Evolutionary conservation across 2,329 filamentous ascomycete species (phyloP).

Genomic region (Plectosphaerella cucumerina): DNA sequence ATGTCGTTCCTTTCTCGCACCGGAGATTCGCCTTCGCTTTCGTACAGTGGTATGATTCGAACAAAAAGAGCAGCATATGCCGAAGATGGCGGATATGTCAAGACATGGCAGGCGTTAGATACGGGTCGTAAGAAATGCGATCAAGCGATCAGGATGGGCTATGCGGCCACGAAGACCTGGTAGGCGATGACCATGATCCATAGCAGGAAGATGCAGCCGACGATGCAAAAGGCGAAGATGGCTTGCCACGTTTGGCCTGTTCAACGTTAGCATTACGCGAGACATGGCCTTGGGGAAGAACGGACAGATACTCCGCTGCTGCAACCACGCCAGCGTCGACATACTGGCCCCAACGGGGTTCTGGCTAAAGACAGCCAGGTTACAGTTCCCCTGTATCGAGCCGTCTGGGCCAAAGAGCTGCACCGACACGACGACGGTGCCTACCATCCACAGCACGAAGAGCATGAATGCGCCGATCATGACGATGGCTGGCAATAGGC

Average conservation of each 20-base stretch:
- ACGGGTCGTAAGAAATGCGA: background rate
- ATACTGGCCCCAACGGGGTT: slow-evolving; percentile 46
- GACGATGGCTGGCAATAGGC: slow-evolving; percentile 57
- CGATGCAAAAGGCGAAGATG: slow-evolving; percentile 58
- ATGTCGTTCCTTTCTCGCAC: background rate
- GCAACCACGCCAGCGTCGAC: slow-evolving; percentile 57
- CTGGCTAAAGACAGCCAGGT: slow-evolving; percentile 50
- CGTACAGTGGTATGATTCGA: background rate
- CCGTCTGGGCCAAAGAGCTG: slow-evolving; percentile 60
- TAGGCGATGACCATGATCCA: slow-evolving; percentile 68
- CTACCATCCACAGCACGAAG: slow-evolving; percentile 65
- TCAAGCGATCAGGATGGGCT: background rate
- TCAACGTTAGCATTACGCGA: background rate
- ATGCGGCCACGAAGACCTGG: slow-evolving; percentile 48
- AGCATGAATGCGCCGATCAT: slow-evolving; percentile 62
- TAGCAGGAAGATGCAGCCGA: slow-evolving; percentile 56
- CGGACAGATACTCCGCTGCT: slow-evolving; percentile 61
- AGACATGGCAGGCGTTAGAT: background rate
- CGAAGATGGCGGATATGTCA: background rate
- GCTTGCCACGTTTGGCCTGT: slow-evolving; percentile 60
- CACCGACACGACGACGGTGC: slow-evolving; percentile 56
- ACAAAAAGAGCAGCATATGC: background rate
- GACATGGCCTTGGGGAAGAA: slow-evolving; percentile 14
- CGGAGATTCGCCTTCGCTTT: background rate
- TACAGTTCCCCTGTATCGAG: slow-evolving; percentile 56